Evolutionary conservation across 352 stramenopile genomes (phyloP), one percentile per base, ranked within the genome.

Genomic region (Pythium guiyangense): DNA sequence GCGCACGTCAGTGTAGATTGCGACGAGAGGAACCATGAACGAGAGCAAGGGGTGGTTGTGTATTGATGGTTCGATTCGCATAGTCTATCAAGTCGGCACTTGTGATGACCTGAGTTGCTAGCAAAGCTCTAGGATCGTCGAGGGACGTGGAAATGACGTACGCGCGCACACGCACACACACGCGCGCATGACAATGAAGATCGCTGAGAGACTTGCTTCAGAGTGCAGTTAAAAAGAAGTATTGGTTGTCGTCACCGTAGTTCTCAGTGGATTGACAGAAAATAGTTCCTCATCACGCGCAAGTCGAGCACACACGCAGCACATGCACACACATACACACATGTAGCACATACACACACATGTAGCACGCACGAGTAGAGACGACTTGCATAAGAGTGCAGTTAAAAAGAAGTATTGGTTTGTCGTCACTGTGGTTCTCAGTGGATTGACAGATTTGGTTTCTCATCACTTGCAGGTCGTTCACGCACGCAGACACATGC

Each of bases 351-450:
- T 22, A 22, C 22, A 22, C 22, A 22, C 22, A 22, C 22, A 22
- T 22, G 22, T 22, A 22, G 22, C 22, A 22, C 22, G 22, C 22
- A 22, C 22, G 42, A 0, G n/a, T 9, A 14, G 20, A n/a, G 44
- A 26, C 46, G 39, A 54, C 49, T 64, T 68, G 64, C 64, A 85
- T 90, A 77, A 66, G 79, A 73, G 90, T 90, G 83, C 83, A 91
- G 79, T 91, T 90, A 90, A 93, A 93, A 93, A 90, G 78, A 70
- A 62, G 69, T 74, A 62, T 89, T 90, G 60, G 54, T 70, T 75
- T 55, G 69, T 93, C 81, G 76, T 88, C 80, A 90, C 59, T 62
- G 77, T 86, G 58, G 65, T 69, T 73, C 80, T 91, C 78, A 79
- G 79, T 78, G 83, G 76, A 92, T 88, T 89, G 82, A 82, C 79